Conservation (phyloP, 139 green algal genomes). For the Chlamydomonas applanata region DNA sequence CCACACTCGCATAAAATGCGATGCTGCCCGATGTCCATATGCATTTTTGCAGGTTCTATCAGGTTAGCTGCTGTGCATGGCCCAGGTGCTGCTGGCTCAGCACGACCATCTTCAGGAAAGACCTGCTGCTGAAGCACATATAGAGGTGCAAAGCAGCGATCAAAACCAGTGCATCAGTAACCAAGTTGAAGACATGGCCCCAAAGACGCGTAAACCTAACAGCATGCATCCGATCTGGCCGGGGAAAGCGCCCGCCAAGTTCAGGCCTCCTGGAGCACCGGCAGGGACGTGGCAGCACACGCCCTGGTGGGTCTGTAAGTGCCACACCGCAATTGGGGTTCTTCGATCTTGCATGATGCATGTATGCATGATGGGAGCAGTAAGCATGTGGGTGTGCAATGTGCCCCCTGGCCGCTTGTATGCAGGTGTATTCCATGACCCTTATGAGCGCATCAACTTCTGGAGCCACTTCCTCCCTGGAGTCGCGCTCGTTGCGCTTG, state of each 20-base stretch:
- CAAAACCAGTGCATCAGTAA: no score
- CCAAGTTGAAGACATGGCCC: no score
- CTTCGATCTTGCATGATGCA: neutral
- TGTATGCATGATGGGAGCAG: neutral
- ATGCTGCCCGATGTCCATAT: no score
- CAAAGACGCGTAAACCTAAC: no score
- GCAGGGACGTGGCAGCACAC: constrained; percentile 55
- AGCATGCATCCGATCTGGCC: neutral
- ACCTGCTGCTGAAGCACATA: no score
- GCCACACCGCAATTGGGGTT: neutral
- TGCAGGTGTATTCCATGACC: constrained; percentile 66
- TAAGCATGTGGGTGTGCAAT: neutral
- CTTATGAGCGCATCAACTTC: constrained; percentile 86
- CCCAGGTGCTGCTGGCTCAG: no score
- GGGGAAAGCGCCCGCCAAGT: constrained; percentile 17
- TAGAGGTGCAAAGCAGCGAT: no score
- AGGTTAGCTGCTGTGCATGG: no score
- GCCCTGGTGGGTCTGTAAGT: constrained; percentile 60
- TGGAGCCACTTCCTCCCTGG: constrained; percentile 77
- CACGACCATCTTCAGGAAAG: no score
- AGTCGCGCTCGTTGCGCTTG: constrained; percentile 50
- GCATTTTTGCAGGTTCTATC: no score
- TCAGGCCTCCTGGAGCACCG: constrained; percentile 35
- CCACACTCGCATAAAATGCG: no score
- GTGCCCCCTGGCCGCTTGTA: neutral